Evolutionary conservation across 2,329 filamentous ascomycete genomes (phyloP).

Genomic region (Cladosporium austrohemisphaericum): DNA sequence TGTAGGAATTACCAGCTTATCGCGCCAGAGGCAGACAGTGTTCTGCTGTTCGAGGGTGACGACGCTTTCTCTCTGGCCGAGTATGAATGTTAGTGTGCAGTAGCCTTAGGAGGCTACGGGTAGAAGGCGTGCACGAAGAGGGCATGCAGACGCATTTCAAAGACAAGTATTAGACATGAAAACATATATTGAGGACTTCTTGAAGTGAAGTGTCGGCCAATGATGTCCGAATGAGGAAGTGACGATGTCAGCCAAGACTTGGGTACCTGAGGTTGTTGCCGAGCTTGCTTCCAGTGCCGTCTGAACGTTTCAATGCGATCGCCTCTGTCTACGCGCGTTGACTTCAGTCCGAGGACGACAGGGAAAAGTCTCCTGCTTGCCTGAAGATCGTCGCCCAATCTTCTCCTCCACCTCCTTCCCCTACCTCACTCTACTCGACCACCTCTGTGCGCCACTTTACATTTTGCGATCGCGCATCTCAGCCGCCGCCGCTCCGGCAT

Average conservation of each 20-base stretch:
- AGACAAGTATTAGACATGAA: no score
- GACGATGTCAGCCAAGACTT: constrained; percentile 9
- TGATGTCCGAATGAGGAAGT: constrained; percentile 1
- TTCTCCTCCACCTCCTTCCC: background rate
- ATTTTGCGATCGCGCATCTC: background rate
- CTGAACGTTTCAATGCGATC: constrained; percentile 8
- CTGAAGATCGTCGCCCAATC: constrained; percentile 6
- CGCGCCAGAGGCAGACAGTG: no score
- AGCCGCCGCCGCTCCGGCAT: background rate
- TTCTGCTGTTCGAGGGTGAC: no score
- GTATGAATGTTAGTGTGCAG: no score
- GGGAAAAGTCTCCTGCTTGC: constrained; percentile 12
- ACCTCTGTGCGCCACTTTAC: background rate
- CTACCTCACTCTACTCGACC: background rate
- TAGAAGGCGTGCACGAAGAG: no score
- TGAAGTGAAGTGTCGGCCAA: background rate
- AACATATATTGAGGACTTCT: no score
- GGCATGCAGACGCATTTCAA: no score
- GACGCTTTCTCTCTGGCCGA: no score
- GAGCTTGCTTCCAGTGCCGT: background rate
- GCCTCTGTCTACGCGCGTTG: constrained; percentile 8
- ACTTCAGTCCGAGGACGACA: constrained; percentile 8
- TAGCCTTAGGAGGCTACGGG: no score
- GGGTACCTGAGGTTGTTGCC: background rate
- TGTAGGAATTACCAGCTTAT: no score